Evolutionary conservation across 2,329 filamentous ascomycete species (phyloP).

Genomic region (Pestalotiopsis sp.): DNA sequence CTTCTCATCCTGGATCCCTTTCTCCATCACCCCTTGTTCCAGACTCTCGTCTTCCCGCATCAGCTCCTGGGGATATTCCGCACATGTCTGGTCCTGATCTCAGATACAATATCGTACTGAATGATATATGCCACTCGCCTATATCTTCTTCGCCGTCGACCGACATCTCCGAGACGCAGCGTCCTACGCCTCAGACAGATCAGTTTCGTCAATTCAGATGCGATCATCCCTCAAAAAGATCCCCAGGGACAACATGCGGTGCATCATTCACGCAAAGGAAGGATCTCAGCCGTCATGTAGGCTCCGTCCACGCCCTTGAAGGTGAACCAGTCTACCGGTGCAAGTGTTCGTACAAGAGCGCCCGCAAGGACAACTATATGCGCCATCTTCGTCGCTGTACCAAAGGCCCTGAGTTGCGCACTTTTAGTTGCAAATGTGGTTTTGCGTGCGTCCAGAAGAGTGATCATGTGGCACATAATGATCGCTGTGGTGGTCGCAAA

Average conservation of each 20-base stretch:
- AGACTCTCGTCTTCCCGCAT: no score
- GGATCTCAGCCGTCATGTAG: background rate
- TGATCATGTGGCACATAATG: no score
- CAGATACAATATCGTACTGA: no score
- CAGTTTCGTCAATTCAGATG: background rate
- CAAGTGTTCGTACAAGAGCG: background rate
- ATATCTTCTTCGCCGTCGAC: no score
- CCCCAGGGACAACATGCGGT: accelerated
- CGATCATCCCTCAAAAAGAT: background rate
- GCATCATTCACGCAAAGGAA: background rate
- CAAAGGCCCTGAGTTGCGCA: background rate
- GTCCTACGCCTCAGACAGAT: no score
- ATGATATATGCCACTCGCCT: no score
- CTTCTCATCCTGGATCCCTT: no score
- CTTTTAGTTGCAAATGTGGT: background rate
- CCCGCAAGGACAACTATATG: background rate
- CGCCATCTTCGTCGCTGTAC: background rate
- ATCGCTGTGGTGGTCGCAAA: background rate
- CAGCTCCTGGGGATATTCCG: no score
- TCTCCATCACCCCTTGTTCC: no score
- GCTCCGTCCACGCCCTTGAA: background rate
- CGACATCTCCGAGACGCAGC: background rate
- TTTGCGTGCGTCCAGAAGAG: background rate
- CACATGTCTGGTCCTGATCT: no score
- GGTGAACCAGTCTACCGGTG: background rate